These are phyloP conservation scores for Dactylellina sp. DNA, from an alignment of 2,329 filamentous ascomycete genomes.

Conservation along the genomic window DNA sequence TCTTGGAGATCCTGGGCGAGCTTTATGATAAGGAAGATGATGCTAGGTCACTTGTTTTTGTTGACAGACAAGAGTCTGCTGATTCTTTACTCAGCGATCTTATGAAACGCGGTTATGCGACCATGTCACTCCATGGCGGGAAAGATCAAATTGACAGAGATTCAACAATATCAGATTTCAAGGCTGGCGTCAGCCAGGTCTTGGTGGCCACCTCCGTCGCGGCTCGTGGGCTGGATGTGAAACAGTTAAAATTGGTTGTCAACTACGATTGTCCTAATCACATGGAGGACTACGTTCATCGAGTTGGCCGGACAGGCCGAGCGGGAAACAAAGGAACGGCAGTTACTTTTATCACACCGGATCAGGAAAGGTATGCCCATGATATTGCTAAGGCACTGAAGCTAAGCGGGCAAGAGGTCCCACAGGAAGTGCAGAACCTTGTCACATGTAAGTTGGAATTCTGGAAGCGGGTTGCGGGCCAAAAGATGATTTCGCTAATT, in stretches of 20 bases:
- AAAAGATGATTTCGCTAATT: slow-evolving; percentile 2
- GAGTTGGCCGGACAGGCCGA: slow-evolving; percentile 90
- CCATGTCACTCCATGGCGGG: slow-evolving; percentile 91
- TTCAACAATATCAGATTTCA: slow-evolving; percentile 99
- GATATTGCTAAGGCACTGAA: slow-evolving; percentile 92
- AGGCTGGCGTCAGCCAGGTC: slow-evolving; percentile 98
- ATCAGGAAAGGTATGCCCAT: slow-evolving; percentile 89
- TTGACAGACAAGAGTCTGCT: slow-evolving; percentile 76
- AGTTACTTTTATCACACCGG: slow-evolving; percentile 90
- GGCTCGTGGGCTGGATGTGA: slow-evolving; percentile 99
- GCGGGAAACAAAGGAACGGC: slow-evolving; percentile 97
- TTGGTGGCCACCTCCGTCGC: slow-evolving; percentile 99
- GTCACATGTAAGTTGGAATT: slow-evolving; percentile 64
- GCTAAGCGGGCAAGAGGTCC: slow-evolving; percentile 86
- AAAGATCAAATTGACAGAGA: slow-evolving; percentile 99
- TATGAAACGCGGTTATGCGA: slow-evolving; percentile 61
- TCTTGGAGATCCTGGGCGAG: slow-evolving; percentile 80
- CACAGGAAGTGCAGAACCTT: slow-evolving; percentile 74
- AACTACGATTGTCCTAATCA: slow-evolving; percentile 87
- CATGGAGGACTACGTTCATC: slow-evolving; percentile 95
- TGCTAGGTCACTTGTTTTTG: slow-evolving; percentile 87
- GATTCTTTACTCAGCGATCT: slow-evolving; percentile 71
- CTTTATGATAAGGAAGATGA: slow-evolving; percentile 76
- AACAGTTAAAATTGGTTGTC: slow-evolving; percentile 92
- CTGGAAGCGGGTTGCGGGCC: slow-evolving; percentile 61